Conservation (phyloP, 345 rosid genomes). For the Rhodamnia argentea region DNA sequence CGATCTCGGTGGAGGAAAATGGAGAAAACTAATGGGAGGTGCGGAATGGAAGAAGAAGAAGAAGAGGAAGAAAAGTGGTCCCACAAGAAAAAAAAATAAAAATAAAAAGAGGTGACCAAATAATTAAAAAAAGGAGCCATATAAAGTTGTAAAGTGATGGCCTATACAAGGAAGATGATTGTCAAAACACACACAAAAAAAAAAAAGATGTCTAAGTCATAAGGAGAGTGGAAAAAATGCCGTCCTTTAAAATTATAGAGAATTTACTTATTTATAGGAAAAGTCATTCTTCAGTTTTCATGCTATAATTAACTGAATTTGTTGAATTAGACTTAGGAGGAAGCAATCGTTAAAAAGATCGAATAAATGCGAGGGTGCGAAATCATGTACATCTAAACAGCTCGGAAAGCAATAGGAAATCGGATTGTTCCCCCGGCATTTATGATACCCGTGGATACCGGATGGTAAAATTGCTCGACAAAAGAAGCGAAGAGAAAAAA, state of each 20-base stretch:
- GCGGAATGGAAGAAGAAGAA: no score
- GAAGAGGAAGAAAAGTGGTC: no score
- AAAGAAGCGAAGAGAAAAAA: no score
- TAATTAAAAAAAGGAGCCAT: no score
- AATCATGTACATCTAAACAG: neutral
- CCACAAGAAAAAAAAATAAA: no score
- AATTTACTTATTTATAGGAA: neutral
- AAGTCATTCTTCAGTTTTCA: neutral
- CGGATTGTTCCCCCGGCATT: neutral
- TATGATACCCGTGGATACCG: fast-evolving
- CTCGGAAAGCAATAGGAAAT: neutral
- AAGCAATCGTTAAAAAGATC: neutral
- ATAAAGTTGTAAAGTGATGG: no score
- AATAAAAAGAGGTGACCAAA: no score
- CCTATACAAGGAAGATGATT: no score
- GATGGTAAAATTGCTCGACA: neutral
- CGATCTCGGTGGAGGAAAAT: slow-evolving; percentile 55
- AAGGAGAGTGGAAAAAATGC: no score
- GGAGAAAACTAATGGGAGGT: no score
- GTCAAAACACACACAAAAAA: no score
- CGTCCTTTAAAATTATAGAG: neutral
- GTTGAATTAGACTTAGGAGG: neutral
- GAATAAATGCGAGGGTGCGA: neutral
- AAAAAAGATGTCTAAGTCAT: no score
- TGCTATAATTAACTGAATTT: neutral